Percentiles rank a stretch among this genome's conserved stretches.
Conservation (phyloP, 768 basidiomycete species). For the Panaeolus papilionaceus region DNA sequence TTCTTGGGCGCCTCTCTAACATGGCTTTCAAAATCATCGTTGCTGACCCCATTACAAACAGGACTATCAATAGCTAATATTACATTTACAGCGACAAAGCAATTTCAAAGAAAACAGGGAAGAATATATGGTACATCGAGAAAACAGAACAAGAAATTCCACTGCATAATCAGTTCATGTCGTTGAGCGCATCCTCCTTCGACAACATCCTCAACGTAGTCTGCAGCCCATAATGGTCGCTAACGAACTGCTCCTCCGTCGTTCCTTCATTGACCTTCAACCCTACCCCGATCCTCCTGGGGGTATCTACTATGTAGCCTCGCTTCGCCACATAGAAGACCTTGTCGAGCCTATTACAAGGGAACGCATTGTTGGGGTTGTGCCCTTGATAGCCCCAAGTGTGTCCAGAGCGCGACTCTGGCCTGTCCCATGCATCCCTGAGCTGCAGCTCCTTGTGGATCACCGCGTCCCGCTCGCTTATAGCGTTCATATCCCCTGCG, state of each 20-base stretch:
- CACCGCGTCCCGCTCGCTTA: slow-evolving; percentile 49
- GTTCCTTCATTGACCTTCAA: slow-evolving; percentile 47
- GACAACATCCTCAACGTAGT: slow-evolving; percentile 38
- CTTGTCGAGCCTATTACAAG: slow-evolving; percentile 68
- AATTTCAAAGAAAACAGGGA: not conserved
- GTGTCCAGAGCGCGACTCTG: slow-evolving; percentile 51
- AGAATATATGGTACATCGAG: not conserved
- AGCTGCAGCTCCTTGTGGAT: slow-evolving; percentile 55
- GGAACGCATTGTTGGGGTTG: slow-evolving; percentile 40
- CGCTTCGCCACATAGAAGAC: slow-evolving; percentile 60
- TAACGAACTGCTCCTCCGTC: slow-evolving; percentile 50
- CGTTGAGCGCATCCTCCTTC: slow-evolving; percentile 8
- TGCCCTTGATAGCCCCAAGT: slow-evolving; percentile 78
- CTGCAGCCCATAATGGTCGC: slow-evolving; percentile 72
- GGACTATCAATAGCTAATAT: not conserved
- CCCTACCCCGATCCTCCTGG: slow-evolving; percentile 62
- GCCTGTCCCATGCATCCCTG: slow-evolving; percentile 63
- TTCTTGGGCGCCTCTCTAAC: not conserved
- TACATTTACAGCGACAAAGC: slow-evolving; percentile 9
- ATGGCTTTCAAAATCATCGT: not conserved
- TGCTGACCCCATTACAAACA: not conserved
- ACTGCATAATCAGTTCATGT: not conserved
- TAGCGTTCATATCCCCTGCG: slow-evolving; percentile 78
- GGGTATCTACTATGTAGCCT: slow-evolving; percentile 58
- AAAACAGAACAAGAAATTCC: not conserved